A percentile compares a stretch with the other conserved stretches of the same genome.
These are phyloP conservation scores for Auriculariales sp. DNA, from an alignment of 768 basidiomycete genomes.

Conservation along the genomic window DNA sequence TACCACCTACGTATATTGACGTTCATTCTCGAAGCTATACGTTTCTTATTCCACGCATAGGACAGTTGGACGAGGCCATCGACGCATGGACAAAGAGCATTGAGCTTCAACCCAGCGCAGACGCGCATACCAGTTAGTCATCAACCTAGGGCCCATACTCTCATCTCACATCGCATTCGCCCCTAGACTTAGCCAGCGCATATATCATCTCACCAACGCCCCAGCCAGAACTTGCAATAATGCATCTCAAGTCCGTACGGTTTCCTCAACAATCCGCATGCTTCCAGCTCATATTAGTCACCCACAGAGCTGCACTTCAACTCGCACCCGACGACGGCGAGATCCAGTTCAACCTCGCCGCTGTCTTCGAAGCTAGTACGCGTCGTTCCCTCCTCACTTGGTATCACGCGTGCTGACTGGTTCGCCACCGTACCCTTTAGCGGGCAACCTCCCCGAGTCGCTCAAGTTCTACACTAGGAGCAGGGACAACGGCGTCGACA, in stretches of 20 bases:
- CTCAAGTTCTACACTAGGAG: conserved; percentile 70
- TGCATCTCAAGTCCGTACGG: conserved; percentile 57
- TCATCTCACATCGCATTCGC: conserved; percentile 7
- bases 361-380: conserved; percentile 79
- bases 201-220: conserved; percentile 71
- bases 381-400: conserved; percentile 17
- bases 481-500: conserved; percentile 63
- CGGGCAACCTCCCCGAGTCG: conserved; percentile 67
- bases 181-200: conserved; percentile 70
- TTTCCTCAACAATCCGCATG: conserved; percentile 12
- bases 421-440: conserved; percentile 32
- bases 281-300: conserved; percentile 23
- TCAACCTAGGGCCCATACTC: conserved; percentile 7
- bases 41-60: conserved; percentile 21
- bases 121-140: conserved; percentile 87
- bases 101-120: conserved; percentile 66
- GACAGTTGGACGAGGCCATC: conserved; percentile 81
- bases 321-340: conserved; percentile 82
- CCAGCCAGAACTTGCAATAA: conserved; percentile 73
- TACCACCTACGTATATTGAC: conserved; percentile 66
- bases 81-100: conserved; percentile 79
- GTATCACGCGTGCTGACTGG: conserved; percentile 16
- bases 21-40: background rate
- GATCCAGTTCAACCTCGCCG: conserved; percentile 83
- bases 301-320: conserved; percentile 62